These are phyloP conservation scores for Serendipita sp. DNA, from an alignment of 768 basidiomycete genomes.

Conservation along the genomic window DNA sequence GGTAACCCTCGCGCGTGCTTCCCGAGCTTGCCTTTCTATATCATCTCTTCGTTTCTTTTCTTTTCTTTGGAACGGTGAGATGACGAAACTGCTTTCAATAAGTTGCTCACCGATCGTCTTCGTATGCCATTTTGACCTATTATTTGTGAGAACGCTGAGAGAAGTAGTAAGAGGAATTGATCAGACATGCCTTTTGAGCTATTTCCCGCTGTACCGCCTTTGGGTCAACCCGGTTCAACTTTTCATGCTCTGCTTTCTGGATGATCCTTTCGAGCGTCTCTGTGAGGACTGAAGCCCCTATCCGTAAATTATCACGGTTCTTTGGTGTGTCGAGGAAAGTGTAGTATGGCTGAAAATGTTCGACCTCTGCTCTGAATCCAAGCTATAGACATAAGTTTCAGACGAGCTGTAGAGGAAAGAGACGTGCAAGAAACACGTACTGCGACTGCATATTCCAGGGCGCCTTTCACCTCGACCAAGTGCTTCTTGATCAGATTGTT, in stretches of 20 bases:
- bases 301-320: slow-evolving; percentile 33
- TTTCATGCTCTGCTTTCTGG: slow-evolving; percentile 31
- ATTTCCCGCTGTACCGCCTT: slow-evolving; percentile 41
- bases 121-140: slow-evolving; percentile 62
- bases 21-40: slow-evolving; percentile 38
- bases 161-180: background rate
- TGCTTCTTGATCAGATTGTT: slow-evolving; percentile 50
- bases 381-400: slow-evolving; percentile 28
- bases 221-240: slow-evolving; percentile 35
- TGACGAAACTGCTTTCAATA: background rate
- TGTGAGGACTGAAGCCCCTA: slow-evolving; percentile 48
- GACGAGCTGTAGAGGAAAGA: background rate
- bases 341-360: slow-evolving; percentile 58
- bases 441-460: slow-evolving; percentile 65
- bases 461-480: slow-evolving; percentile 49
- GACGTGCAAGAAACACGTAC: slow-evolving; percentile 41
- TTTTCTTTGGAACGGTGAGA: slow-evolving; percentile 18
- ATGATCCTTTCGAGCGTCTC: slow-evolving; percentile 44
- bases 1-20: slow-evolving; percentile 17
- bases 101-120: slow-evolving; percentile 48
- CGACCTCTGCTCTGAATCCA: slow-evolving; percentile 57
- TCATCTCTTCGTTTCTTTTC: slow-evolving; percentile 37
- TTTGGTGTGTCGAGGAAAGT: slow-evolving; percentile 35
- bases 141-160: background rate
- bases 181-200: slow-evolving; percentile 34